Evolutionary conservation across 306 rosid species (phyloP).

Genomic region (Mimosa bimucronata): DNA sequence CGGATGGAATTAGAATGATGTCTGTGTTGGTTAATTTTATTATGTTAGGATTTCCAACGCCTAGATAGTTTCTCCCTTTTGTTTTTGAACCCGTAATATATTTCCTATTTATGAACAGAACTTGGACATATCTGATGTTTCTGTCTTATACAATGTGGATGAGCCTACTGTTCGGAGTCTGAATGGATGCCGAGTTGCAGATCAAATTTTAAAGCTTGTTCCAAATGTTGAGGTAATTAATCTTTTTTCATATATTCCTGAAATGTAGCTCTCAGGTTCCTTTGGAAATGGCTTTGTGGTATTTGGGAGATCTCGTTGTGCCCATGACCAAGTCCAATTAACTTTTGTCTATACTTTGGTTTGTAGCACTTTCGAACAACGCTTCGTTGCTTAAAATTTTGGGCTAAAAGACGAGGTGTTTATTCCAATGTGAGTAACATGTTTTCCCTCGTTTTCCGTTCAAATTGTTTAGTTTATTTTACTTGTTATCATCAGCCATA

Average conservation of each 20-base stretch:
- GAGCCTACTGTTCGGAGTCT: slow-evolving; percentile 94
- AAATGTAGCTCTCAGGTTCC: background rate
- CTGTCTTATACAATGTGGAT: slow-evolving; percentile 73
- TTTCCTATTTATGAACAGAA: slow-evolving; percentile 57
- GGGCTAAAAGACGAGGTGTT: slow-evolving; percentile 95
- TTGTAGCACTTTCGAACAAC: slow-evolving; percentile 76
- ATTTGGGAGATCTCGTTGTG: background rate
- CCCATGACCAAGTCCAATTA: background rate
- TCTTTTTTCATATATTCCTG: slow-evolving; percentile 3
- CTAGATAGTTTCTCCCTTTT: background rate
- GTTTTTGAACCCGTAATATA: slow-evolving; percentile 19
- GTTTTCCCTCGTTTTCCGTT: background rate
- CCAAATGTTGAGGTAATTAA: slow-evolving; percentile 78
- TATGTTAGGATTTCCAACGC: background rate
- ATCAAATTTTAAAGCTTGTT: slow-evolving; percentile 94
- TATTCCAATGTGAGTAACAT: slow-evolving; percentile 81
- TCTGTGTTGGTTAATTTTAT: background rate
- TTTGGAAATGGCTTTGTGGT: background rate
- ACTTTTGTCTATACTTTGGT: background rate
- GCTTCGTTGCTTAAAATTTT: slow-evolving; percentile 81
- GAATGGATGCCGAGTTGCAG: slow-evolving; percentile 98
- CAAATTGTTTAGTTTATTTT: slow-evolving; percentile 11
- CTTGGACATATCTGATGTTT: slow-evolving; percentile 74
- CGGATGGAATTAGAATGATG: background rate
- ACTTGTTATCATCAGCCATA: background rate